Evolutionary conservation across 1,139 yeast genomes (phyloP).

Genomic region (Yamadazyma mexicana): DNA sequence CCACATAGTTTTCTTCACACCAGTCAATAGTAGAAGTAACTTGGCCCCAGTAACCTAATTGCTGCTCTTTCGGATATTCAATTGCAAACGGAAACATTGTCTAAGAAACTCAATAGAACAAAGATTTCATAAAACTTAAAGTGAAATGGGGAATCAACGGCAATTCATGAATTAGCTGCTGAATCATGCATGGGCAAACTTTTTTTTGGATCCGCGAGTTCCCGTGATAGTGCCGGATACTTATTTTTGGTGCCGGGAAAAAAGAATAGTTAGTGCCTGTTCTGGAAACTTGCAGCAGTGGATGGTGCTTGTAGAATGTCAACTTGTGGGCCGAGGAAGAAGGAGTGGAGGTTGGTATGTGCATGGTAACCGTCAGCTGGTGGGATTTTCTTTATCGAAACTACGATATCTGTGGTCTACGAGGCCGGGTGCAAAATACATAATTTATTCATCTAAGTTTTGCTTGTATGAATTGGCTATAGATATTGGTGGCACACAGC

Average conservation of each 20-base stretch:
- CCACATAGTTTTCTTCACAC: constrained; percentile 95
- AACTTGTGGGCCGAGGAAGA: too few species aligned
- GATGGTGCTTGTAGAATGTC: not conserved
- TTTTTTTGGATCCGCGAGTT: not conserved
- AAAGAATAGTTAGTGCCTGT: too few species aligned
- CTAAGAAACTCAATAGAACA: too few species aligned
- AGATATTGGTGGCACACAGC: not conserved
- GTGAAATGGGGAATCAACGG: not conserved
- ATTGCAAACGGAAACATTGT: constrained; percentile 48
- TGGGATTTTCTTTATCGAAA: too few species aligned
- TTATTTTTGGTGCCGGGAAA: too few species aligned
- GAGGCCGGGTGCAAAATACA: not conserved
- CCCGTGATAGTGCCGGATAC: constrained; percentile 2
- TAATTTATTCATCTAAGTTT: too few species aligned
- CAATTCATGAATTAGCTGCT: not conserved
- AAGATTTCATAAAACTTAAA: too few species aligned
- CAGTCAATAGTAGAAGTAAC: constrained; percentile 81
- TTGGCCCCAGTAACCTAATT: constrained; percentile 47
- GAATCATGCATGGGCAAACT: not conserved
- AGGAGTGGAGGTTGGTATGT: too few species aligned
- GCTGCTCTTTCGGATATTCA: constrained; percentile 46
- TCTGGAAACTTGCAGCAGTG: too few species aligned
- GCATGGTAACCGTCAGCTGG: too few species aligned
- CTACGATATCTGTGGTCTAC: too few species aligned
- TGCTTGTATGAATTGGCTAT: too few species aligned